Evolutionary conservation across 2,329 filamentous ascomycete species (phyloP), one percentile per base, ranked within the genome.

Genomic region (Mycocentrospora acerina): DNA sequence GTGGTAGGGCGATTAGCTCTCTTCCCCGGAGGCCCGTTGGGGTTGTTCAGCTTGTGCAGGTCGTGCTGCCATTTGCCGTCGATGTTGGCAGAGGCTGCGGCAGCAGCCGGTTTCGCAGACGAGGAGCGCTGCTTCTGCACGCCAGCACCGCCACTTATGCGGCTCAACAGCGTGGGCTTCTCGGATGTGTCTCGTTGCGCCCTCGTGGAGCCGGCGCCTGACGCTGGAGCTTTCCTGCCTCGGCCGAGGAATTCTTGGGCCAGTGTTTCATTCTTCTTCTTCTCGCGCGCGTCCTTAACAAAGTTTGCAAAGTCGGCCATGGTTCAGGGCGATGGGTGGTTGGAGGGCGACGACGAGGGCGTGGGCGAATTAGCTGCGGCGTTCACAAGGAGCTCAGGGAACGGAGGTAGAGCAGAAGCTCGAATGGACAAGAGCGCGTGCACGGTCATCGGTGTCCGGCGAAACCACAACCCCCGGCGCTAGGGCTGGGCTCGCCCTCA

Each of bases 61-160:
- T 88, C 84, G 62, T 87, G 83, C 8, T 81, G 82, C 84, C 83
- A 88, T 66, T 85, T 82, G 49, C 77, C 76, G 52, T 85, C 75
- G 62, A 86, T 77, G 61, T 81, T 79, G 19, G 19, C 19, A 9
- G 19, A 5, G 19, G 19, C 19, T 46, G 19, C 19, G 19, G 19
- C 19, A 46, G 78, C 76, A 11, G 71, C 47, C 19, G 73, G 70
- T 19, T 59, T 64, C 48, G 71, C 68, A 37, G 64, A 60, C 22
- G 60, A 59, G 11, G 70, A 69, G 35, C 69, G 70, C 57, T 70
- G 82, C 80, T 90, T 90, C 57, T 79, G 81, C 33, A 90, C 75
- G 26, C 86, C 86, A 6, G 55, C 55, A 4, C 49, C 43, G 78
- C 89, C 89, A 57, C 86, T 86, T 42, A 86, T 82, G 64, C 86